These are phyloP conservation scores for Malassezia dermatis DNA, from an alignment of 1,284 basidiomycete species.

Conservation along the genomic window DNA sequence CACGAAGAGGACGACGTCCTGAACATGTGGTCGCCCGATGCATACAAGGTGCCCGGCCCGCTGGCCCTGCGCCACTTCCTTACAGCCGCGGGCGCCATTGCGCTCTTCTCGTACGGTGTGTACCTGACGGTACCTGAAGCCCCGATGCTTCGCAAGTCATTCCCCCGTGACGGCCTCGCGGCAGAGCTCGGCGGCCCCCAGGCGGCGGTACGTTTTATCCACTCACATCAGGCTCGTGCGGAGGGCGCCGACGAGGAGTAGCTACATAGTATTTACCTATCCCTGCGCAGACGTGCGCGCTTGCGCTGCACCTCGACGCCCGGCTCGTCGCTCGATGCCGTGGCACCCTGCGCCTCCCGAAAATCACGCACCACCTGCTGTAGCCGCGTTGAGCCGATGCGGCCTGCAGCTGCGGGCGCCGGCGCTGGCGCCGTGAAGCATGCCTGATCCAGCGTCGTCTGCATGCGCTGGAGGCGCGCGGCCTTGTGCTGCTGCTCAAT, in stretches of 20 bases:
- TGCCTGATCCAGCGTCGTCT: conserved; percentile 54
- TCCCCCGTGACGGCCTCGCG: conserved; percentile 42
- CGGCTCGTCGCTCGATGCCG: background rate
- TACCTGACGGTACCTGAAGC: conserved; percentile 33
- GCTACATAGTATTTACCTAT: background rate
- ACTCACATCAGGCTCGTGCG: conserved; percentile 1
- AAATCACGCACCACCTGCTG: conserved; percentile 80
- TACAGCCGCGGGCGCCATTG: conserved; percentile 26
- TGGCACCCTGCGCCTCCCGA: conserved; percentile 21
- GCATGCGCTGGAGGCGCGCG: conserved; percentile 40
- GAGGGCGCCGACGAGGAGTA: conserved; percentile 11
- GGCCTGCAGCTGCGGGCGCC: conserved; percentile 63
- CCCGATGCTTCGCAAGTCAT: conserved; percentile 40
- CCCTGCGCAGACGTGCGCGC: background rate
- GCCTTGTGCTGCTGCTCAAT: conserved; percentile 58
- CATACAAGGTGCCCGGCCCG: conserved; percentile 28
- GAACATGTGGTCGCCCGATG: conserved; percentile 46
- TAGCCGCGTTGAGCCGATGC: conserved; percentile 72
- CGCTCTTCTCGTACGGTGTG: conserved; percentile 25
- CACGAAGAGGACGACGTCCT: conserved; percentile 47
- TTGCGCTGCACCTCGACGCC: background rate
- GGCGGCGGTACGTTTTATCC: conserved; percentile 5
- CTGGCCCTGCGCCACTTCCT: conserved; percentile 36
- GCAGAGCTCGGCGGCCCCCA: conserved; percentile 30
- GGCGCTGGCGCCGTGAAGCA: conserved; percentile 53